A percentile compares a stretch with the other conserved stretches of the same genome.
Conservation (phyloP, 306 rosid species). For the Trifolium dubium region DNA sequence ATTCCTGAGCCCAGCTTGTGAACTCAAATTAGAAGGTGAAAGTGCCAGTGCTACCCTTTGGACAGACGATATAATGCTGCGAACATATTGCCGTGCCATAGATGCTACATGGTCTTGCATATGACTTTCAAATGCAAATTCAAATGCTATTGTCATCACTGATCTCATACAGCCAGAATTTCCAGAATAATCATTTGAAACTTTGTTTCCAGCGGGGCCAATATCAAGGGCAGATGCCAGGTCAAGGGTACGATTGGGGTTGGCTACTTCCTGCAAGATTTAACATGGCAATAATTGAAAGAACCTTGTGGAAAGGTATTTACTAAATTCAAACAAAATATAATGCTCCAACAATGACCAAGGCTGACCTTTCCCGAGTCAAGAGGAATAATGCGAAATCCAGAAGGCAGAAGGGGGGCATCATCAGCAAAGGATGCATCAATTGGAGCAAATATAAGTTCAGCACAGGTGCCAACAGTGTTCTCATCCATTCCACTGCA, state of each 20-base stretch:
- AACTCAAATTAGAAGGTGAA: slow-evolving; percentile 89
- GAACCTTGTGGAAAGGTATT: too few relatives aligned
- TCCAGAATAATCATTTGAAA: slow-evolving; percentile 66
- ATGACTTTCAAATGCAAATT: slow-evolving; percentile 96
- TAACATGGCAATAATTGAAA: slow-evolving; percentile 20
- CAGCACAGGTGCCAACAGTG: too few relatives aligned
- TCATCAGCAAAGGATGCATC: too few relatives aligned
- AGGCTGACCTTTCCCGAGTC: too few relatives aligned
- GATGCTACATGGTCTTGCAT: slow-evolving; percentile 99
- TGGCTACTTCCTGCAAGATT: slow-evolving; percentile 76
- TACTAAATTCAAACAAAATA: too few relatives aligned
- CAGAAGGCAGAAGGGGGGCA: too few relatives aligned
- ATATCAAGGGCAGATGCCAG: slow-evolving; percentile 96
- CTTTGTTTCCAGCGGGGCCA: slow-evolving; percentile 80
- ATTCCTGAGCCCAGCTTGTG: slow-evolving; percentile 85
- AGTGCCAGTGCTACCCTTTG: slow-evolving; percentile 98
- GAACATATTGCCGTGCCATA: slow-evolving; percentile 96
- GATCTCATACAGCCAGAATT: slow-evolving; percentile 83
- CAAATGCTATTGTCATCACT: slow-evolving; percentile 98
- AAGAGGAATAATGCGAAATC: too few relatives aligned
- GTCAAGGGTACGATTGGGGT: slow-evolving; percentile 98
- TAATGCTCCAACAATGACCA: too few relatives aligned
- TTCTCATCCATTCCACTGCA: too few relatives aligned
- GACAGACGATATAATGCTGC: slow-evolving; percentile 96
- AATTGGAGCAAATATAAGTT: too few relatives aligned